Conservation (phyloP, 441 rosid species). For the Pelargonium fulgidum region DNA sequence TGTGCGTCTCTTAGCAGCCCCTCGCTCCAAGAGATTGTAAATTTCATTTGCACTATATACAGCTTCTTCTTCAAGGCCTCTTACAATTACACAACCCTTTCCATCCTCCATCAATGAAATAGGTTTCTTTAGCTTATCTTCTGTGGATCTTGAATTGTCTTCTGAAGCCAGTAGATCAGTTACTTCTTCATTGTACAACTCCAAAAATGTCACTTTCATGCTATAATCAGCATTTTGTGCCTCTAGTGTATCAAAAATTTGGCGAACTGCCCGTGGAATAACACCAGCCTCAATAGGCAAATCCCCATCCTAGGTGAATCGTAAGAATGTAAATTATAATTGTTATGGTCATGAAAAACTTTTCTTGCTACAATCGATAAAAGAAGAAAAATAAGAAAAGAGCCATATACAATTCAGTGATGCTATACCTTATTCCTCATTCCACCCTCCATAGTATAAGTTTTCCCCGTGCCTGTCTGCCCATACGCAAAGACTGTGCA, state of each 20-base stretch:
- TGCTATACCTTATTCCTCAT: constrained; percentile 70
- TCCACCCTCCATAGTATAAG: constrained; percentile 91
- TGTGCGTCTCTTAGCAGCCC: constrained; percentile 71
- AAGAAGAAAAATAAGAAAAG: neutral
- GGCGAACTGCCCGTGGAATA: constrained; percentile 86
- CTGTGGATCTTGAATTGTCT: constrained; percentile 43
- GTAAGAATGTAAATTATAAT: neutral
- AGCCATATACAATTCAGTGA: neutral
- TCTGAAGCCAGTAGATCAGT: constrained; percentile 76
- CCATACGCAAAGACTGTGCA: constrained; percentile 94
- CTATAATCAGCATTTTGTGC: constrained; percentile 83
- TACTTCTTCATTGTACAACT: constrained; percentile 85
- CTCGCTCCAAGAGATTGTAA: constrained; percentile 70
- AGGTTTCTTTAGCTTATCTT: constrained; percentile 74
- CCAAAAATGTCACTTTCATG: constrained; percentile 89
- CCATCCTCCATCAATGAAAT: constrained; percentile 91
- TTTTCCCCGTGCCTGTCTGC: constrained; percentile 64
- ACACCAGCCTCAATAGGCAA: constrained; percentile 91
- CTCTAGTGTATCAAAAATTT: constrained; percentile 71
- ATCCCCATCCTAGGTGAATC: constrained; percentile 64
- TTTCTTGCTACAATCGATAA: neutral
- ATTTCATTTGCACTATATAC: constrained; percentile 88
- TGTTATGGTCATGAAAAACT: neutral
- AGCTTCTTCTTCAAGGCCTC: constrained; percentile 89
- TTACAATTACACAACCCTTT: constrained; percentile 73